These are phyloP conservation scores for Fallopia convolvulus DNA, from an alignment of 148 eudicot species.

Conservation along the genomic window DNA sequence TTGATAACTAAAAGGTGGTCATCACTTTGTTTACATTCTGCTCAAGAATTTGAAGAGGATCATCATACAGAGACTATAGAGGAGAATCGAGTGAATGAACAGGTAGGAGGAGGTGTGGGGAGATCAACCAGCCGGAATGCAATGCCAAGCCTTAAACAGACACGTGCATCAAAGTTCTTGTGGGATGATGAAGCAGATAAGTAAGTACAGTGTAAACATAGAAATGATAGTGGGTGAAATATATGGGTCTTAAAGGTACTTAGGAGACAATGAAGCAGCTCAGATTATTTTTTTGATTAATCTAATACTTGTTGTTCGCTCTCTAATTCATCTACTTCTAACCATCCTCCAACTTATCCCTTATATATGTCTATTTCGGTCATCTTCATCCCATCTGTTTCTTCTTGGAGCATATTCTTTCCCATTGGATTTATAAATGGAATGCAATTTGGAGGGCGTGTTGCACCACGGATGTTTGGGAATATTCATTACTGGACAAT, in stretches of 20 bases:
- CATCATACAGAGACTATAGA: constrained; percentile 25
- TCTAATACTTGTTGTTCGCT: not conserved
- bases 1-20: not conserved
- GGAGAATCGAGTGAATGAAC: constrained; percentile 26
- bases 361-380: not conserved
- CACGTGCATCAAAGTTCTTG: constrained; percentile 42
- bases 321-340: not conserved
- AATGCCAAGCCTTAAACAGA: constrained; percentile 41
- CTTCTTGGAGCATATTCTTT: not conserved
- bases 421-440: not conserved
- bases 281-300: not conserved
- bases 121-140: constrained; percentile 41
- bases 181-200: constrained; percentile 91
- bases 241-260: not conserved
- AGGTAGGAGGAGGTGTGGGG: constrained; percentile 25
- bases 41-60: constrained; percentile 15
- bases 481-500: constrained; percentile 1
- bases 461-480: not conserved
- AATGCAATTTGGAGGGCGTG: not conserved
- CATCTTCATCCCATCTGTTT: constrained; percentile 1
- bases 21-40: not conserved
- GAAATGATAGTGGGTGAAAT: not conserved
- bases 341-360: not conserved
- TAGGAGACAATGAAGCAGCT: not conserved
- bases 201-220: constrained; percentile 26